Evolutionary conservation across 345 rosid genomes (phyloP).

Genomic region (Linum trigynum): DNA sequence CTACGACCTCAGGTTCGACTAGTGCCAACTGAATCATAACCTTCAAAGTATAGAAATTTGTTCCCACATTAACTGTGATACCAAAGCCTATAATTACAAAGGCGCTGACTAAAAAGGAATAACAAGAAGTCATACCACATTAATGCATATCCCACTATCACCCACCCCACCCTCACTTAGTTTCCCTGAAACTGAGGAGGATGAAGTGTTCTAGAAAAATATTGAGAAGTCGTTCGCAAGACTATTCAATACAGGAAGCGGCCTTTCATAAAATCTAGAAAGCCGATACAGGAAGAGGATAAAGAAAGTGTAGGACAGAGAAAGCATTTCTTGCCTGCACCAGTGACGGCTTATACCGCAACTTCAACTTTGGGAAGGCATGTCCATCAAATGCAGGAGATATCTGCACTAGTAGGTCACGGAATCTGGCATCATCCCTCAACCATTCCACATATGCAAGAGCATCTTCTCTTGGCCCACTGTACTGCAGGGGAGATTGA

Average conservation of each 20-base stretch:
- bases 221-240: background rate
- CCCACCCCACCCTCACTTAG: too few species aligned
- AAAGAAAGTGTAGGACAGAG: conserved; percentile 1
- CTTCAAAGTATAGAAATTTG: too few species aligned
- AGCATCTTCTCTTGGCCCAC: conserved; percentile 77
- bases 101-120: background rate
- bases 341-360: conserved; percentile 77
- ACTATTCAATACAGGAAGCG: background rate
- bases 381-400: conserved; percentile 71
- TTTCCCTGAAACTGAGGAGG: too few species aligned
- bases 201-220: too few species aligned
- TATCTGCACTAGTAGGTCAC: conserved; percentile 66
- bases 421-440: conserved; percentile 55
- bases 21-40: too few species aligned
- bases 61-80: too few species aligned
- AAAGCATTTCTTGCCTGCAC: conserved; percentile 58
- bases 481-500: conserved; percentile 51
- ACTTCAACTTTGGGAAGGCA: conserved; percentile 77
- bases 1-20: too few species aligned
- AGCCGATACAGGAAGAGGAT: background rate
- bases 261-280: background rate
- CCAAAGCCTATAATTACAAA: background rate
- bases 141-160: too few species aligned
- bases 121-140: background rate
- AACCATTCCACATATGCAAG: conserved; percentile 76